Conservation (phyloP, 2,329 filamentous ascomycete species). For the Sporothrix inflata region DNA sequence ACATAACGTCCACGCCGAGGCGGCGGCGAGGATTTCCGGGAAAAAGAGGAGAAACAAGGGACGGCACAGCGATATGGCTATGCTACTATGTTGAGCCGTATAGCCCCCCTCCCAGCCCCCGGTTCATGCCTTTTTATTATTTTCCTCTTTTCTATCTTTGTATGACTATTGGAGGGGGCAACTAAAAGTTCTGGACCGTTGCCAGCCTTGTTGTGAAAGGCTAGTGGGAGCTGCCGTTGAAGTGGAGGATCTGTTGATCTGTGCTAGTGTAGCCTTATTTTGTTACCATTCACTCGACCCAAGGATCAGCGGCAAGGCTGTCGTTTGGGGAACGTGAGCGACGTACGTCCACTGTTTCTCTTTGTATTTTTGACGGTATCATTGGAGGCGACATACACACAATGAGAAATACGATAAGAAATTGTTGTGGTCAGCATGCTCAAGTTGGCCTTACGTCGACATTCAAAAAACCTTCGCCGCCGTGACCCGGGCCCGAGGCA, state of each 20-base stretch:
- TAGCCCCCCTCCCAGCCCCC: background rate
- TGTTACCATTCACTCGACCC: background rate
- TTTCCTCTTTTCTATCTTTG: background rate
- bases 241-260: background rate
- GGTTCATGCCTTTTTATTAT: background rate
- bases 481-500: background rate
- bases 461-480: background rate
- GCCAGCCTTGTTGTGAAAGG: background rate
- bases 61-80: conserved; percentile 4
- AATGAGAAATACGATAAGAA: background rate
- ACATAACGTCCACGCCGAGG: background rate
- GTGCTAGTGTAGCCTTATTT: conserved; percentile 1
- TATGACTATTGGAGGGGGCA: background rate
- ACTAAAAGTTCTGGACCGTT: background rate
- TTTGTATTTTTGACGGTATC: background rate
- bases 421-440: background rate
- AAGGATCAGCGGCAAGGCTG: conserved; percentile 1
- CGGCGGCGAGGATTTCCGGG: background rate
- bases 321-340: background rate
- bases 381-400: background rate
- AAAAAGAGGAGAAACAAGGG: background rate
- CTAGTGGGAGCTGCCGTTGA: background rate
- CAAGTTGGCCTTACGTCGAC: too few relatives aligned
- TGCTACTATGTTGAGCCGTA: background rate
- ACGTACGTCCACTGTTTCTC: background rate